These are phyloP conservation scores for Aspergillus glaucus DNA, from an alignment of 2,329 filamentous ascomycete genomes.

Conservation along the genomic window DNA sequence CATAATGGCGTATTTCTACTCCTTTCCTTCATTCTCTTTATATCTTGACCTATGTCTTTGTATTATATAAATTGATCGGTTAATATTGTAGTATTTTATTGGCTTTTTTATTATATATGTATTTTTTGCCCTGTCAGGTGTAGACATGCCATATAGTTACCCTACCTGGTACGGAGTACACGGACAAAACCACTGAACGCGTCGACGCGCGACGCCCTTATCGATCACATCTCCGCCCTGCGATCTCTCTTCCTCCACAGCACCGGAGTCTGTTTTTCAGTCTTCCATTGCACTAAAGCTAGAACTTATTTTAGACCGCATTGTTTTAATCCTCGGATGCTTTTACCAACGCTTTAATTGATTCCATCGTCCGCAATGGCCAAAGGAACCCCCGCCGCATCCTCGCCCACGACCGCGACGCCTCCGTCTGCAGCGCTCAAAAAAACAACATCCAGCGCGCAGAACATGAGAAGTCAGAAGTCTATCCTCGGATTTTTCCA, in stretches of 20 bases:
- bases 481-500: slow-evolving; percentile 77
- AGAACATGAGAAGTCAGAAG: slow-evolving; percentile 55
- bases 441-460: slow-evolving; percentile 35
- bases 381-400: slow-evolving; percentile 28
- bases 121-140: no score
- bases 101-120: no score
- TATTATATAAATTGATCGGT: no score
- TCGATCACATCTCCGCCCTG: slow-evolving; percentile 9
- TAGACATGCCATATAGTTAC: no score
- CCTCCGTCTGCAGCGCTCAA: slow-evolving; percentile 32
- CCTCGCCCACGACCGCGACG: slow-evolving; percentile 31
- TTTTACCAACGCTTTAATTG: neutral
- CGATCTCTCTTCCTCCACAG: slow-evolving; percentile 4
- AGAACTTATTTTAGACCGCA: neutral
- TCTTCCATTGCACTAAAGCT: neutral
- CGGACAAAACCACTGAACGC: slow-evolving; percentile 29
- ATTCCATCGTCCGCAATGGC: slow-evolving; percentile 27
- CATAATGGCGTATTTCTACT: no score
- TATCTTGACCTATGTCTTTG: no score
- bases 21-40: no score
- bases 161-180: no score
- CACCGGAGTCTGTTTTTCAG: slow-evolving; percentile 1
- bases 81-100: no score
- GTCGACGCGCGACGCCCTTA: slow-evolving; percentile 29
- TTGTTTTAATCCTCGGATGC: neutral